Conservation (phyloP, 2,329 filamentous ascomycete genomes). For the Lecanicillium sp. region DNA sequence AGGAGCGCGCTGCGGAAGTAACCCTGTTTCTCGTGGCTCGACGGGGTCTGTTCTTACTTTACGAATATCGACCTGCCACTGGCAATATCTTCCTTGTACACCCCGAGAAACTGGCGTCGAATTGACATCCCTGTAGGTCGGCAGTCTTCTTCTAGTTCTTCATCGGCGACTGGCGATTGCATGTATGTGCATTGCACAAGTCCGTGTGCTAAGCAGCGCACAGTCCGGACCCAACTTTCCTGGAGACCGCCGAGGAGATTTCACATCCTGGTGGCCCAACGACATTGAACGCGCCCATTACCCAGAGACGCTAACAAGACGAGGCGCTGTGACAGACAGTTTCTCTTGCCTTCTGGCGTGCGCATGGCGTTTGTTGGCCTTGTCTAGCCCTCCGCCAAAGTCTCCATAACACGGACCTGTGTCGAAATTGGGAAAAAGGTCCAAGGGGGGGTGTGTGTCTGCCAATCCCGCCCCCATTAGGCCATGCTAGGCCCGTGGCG, state of each 20-base stretch:
- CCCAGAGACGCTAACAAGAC: too few species aligned
- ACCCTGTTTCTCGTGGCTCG: too few species aligned
- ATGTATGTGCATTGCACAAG: neutral
- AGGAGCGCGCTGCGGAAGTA: too few species aligned
- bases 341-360: slow-evolving; percentile 3
- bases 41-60: too few species aligned
- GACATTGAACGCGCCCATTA: neutral
- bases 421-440: slow-evolving; percentile 9
- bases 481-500: neutral
- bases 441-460: slow-evolving; percentile 1
- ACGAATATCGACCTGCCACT: too few species aligned
- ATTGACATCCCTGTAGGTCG: too few species aligned
- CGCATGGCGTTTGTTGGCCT: slow-evolving; percentile 6
- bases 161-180: too few species aligned
- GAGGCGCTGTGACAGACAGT: too few species aligned
- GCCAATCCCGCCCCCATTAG: slow-evolving; percentile 3
- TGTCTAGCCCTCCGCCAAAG: neutral
- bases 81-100: too few species aligned
- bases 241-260: neutral
- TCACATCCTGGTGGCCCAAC: too few species aligned
- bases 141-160: too few species aligned
- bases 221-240: neutral
- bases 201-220: neutral
- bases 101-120: too few species aligned
- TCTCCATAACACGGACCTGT: slow-evolving; percentile 11